Conservation (phyloP, 768 basidiomycete species). For the Russula emetica region DNA sequence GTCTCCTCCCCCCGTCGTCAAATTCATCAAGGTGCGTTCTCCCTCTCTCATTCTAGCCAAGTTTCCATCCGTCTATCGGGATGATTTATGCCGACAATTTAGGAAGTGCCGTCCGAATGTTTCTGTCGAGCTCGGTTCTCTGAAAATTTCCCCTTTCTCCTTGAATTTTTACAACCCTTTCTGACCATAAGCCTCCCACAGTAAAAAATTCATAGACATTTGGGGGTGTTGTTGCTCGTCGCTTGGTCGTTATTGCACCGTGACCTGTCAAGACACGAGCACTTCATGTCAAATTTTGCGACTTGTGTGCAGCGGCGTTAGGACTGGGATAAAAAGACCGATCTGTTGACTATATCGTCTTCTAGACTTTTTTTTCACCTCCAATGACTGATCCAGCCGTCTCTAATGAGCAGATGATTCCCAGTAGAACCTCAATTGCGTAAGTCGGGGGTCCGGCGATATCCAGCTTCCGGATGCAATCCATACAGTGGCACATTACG, state of each 20-base stretch:
- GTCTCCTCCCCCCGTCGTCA: background rate
- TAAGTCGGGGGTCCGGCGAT: background rate
- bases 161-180: background rate
- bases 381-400: background rate
- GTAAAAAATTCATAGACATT: background rate
- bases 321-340: background rate
- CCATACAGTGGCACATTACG: background rate
- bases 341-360: background rate
- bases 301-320: background rate
- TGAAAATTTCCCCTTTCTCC: constrained; percentile 6
- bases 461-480: background rate
- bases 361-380: background rate
- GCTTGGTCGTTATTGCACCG: too few species aligned
- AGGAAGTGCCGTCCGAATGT: constrained; percentile 30
- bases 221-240: background rate
- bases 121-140: constrained; percentile 29
- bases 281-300: background rate
- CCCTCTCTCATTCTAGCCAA: background rate
- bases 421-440: background rate
- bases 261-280: background rate
- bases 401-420: background rate
- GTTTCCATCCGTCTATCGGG: background rate
- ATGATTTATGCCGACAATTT: constrained; percentile 28
- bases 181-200: background rate
- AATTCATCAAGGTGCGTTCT: constrained; percentile 5